Evolutionary conservation across 164 flowering plant species (phyloP).

Genomic region (Vitis riparia): DNA sequence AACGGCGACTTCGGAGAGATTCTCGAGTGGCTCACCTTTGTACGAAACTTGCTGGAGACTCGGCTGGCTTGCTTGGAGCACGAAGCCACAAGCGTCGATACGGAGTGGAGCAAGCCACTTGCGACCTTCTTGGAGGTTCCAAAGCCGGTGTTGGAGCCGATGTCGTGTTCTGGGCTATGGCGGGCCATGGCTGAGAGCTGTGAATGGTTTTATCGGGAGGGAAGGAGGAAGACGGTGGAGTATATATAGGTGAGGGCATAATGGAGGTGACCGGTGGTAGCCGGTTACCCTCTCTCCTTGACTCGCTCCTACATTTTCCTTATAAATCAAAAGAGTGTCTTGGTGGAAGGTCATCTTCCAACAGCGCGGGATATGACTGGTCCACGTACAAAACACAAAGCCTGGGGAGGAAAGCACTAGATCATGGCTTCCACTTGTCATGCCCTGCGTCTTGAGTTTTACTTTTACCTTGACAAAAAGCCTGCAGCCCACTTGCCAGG

Average conservation of each 20-base stretch:
- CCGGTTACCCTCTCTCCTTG: not conserved
- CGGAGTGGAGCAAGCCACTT: constrained; percentile 26
- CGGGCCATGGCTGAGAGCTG: too few species aligned
- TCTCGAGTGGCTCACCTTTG: not conserved
- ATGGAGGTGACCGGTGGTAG: constrained; percentile 1
- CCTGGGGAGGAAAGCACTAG: too few species aligned
- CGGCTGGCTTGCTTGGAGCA: constrained; percentile 41
- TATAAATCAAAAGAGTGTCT: too few species aligned
- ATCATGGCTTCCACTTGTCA: constrained; percentile 6
- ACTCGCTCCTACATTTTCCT: not conserved
- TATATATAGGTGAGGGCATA: constrained; percentile 1
- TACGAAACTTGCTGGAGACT: constrained; percentile 17
- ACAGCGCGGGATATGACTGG: too few species aligned
- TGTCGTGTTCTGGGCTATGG: not conserved
- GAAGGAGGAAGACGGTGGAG: not conserved
- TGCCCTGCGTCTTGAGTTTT: not conserved
- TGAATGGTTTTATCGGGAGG: not conserved
- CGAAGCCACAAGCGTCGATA: constrained; percentile 32
- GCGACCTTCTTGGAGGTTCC: constrained; percentile 9
- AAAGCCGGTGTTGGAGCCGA: not conserved
- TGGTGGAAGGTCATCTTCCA: too few species aligned
- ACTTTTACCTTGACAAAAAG: too few species aligned
- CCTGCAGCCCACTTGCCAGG: too few species aligned
- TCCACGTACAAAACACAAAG: not conserved
- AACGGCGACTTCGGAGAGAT: constrained; percentile 21